A percentile compares a stretch with the other conserved stretches of the same genome.
Evolutionary conservation across 805 yeast species (phyloP).

Genomic region (Cephaloascus fragrans): DNA sequence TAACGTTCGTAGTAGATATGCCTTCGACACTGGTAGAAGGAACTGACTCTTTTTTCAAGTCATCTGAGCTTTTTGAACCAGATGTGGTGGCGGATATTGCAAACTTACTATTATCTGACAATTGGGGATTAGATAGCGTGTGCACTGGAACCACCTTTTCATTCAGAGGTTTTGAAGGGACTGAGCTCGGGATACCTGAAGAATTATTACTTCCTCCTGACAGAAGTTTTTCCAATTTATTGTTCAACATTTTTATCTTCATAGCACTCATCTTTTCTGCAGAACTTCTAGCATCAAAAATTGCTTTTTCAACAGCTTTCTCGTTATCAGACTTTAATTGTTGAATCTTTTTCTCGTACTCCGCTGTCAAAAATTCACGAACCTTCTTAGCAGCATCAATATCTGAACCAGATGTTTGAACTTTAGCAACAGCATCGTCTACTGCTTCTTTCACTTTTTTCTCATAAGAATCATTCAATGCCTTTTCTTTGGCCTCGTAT

Average conservation of each 20-base stretch:
- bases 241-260: conserved; percentile 43
- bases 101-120: not conserved
- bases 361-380: not conserved
- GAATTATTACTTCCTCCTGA: not conserved
- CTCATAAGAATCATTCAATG: conserved; percentile 1
- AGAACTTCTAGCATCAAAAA: conserved; percentile 35
- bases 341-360: not conserved
- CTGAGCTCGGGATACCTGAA: not conserved
- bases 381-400: conserved; percentile 1
- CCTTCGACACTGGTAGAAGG: not conserved
- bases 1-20: not conserved
- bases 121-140: not conserved
- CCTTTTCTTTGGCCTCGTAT: conserved; percentile 4
- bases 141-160: not conserved
- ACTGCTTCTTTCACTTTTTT: not conserved
- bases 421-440: not conserved
- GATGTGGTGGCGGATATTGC: not conserved
- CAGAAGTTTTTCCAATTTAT: conserved; percentile 37
- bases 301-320: conserved; percentile 3
- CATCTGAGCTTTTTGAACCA: not conserved
- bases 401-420: not conserved
- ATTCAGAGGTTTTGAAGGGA: not conserved
- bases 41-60: not conserved
- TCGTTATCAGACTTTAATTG: not conserved
- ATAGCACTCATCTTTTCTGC: conserved; percentile 51